Evolutionary conservation across 192 early-diverging fungal genomes (phyloP).

Genomic region (Umbelopsis isabellina): DNA sequence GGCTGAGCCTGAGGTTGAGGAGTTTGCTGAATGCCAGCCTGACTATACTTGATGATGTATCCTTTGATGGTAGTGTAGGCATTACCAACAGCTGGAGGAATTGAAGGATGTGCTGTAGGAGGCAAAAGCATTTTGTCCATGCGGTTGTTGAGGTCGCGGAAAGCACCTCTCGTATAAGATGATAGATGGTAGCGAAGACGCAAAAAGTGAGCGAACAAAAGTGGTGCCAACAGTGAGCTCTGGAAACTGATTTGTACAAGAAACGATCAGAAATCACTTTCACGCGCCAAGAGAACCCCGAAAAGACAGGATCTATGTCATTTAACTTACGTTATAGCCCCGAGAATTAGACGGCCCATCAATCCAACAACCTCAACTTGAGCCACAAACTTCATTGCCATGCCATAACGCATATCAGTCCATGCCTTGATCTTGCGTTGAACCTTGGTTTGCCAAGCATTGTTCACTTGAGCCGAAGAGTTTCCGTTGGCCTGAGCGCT

Average conservation of each 20-base stretch:
- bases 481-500: constrained; percentile 19
- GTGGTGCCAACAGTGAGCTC: constrained; percentile 30
- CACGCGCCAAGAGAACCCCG: background rate
- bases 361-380: constrained; percentile 73
- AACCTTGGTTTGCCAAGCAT: constrained; percentile 41
- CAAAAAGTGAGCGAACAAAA: constrained; percentile 74
- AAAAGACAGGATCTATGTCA: too few species aligned
- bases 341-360: constrained; percentile 59
- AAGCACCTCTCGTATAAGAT: constrained; percentile 50
- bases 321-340: constrained; percentile 50
- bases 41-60: constrained; percentile 35
- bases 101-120: constrained; percentile 48
- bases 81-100: constrained; percentile 47
- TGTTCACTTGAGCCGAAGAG: constrained; percentile 17
- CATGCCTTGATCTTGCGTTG: constrained; percentile 55
- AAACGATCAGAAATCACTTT: background rate
- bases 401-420: constrained; percentile 64
- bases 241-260: constrained; percentile 14
- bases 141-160: constrained; percentile 42
- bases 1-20: constrained; percentile 39
- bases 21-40: constrained; percentile 32
- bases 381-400: constrained; percentile 65
- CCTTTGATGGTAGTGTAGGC: constrained; percentile 46
- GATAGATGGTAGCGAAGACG: constrained; percentile 72
- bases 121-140: constrained; percentile 45